phyloP scores from a whole-genome alignment of 371 early-diverging fungal species.

The Actinomucor elegans region DNA sequence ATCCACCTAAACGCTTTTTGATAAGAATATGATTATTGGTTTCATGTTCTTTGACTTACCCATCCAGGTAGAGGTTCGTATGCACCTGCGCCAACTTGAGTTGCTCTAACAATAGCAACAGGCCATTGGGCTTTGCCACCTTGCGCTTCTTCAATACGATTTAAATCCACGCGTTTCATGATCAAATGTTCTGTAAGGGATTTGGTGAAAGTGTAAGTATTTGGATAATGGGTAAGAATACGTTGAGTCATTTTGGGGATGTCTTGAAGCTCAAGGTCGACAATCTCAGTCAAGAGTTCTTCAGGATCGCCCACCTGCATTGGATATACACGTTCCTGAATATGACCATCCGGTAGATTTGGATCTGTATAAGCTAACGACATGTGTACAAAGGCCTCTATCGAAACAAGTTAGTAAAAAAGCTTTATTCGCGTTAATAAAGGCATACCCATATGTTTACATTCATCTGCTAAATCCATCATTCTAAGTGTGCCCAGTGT shows the following conservation, averaged over 20 bases:
- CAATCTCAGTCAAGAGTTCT: constrained; percentile 50
- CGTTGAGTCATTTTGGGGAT: constrained; percentile 55
- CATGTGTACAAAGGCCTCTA: constrained; percentile 51
- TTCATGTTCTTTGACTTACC: constrained; percentile 34
- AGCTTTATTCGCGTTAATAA: background rate
- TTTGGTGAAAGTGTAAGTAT: constrained; percentile 65
- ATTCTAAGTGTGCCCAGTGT: constrained; percentile 59
- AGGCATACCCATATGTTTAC: constrained; percentile 44
- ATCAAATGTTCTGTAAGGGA: constrained; percentile 61
- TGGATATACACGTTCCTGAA: constrained; percentile 61
- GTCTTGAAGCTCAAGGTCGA: constrained; percentile 50
- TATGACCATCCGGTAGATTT: constrained; percentile 45
- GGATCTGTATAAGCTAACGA: constrained; percentile 48
- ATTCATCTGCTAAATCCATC: constrained; percentile 61
- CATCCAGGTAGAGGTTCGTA: constrained; percentile 63
- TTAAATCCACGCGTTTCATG: constrained; percentile 53
- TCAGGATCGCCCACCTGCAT: constrained; percentile 60
- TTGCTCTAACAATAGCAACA: constrained; percentile 60
- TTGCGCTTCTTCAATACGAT: constrained; percentile 49
- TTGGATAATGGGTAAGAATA: constrained; percentile 49
- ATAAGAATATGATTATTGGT: background rate
- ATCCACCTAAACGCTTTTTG: constrained; percentile 52
- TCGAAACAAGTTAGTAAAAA: background rate
- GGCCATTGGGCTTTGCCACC: constrained; percentile 53
- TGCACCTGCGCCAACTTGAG: constrained; percentile 56